Evolutionary conservation across 73 alveolate species (phyloP).

Genomic region (Halteria grandinella): DNA sequence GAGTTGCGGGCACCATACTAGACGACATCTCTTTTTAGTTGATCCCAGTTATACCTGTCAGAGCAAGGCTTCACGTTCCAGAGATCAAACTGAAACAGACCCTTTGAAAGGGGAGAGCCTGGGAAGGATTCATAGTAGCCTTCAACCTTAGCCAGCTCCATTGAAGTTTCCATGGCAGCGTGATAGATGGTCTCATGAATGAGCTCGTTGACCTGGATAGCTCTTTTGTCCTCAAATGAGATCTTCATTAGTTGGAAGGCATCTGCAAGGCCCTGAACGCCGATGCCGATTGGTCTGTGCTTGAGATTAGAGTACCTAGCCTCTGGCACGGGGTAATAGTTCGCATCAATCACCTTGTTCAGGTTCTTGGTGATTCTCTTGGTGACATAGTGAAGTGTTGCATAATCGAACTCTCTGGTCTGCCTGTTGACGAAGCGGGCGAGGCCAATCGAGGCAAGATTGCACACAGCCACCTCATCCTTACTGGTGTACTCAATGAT

Average conservation of each 20-base stretch:
- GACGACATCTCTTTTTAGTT: conserved; percentile 68
- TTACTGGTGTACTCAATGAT: conserved; percentile 86
- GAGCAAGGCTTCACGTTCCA: conserved; percentile 72
- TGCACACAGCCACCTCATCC: conserved; percentile 95
- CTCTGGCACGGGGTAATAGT: conserved; percentile 61
- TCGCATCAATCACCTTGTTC: conserved; percentile 54
- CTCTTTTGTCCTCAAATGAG: conserved; percentile 85
- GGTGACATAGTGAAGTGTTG: conserved; percentile 77
- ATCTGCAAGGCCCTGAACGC: conserved; percentile 95
- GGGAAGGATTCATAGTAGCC: conserved; percentile 66
- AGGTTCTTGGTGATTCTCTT: conserved; percentile 64
- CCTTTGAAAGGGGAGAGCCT: conserved; percentile 77
- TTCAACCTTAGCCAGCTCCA: conserved; percentile 77
- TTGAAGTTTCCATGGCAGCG: conserved; percentile 85
- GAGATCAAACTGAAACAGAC: conserved; percentile 74
- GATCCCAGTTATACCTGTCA: conserved; percentile 76
- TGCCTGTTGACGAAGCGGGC: conserved; percentile 70
- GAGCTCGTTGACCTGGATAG: conserved; percentile 71
- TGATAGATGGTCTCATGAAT: conserved; percentile 90
- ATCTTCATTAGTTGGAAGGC: conserved; percentile 79
- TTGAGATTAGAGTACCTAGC: conserved; percentile 84
- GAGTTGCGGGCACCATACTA: conserved; percentile 89
- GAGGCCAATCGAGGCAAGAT: conserved; percentile 88
- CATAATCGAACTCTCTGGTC: conserved; percentile 79
- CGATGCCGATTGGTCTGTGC: conserved; percentile 94